phyloP scores from a whole-genome alignment of 306 rosid species.

The Datisca glomerata region DNA sequence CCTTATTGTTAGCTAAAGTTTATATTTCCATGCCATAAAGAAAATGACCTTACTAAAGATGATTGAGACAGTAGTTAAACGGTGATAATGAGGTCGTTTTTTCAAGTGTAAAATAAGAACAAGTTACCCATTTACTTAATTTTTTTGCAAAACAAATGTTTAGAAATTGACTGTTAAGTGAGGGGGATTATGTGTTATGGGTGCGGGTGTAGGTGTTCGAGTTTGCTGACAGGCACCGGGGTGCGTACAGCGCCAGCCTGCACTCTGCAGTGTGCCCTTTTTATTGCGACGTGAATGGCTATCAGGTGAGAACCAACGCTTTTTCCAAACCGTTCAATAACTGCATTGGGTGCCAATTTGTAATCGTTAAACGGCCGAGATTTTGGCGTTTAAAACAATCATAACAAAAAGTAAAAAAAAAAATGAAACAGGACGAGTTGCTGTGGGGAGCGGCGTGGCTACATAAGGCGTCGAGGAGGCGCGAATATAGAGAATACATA shows the following conservation, averaged over 20 bases:
- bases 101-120: no score
- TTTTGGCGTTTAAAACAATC: neutral
- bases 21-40: neutral
- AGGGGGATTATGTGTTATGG: no score
- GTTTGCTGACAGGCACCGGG: constrained; percentile 92
- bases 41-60: no score
- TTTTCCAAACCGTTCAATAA: constrained; percentile 23
- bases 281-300: constrained; percentile 88
- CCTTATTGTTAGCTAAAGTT: neutral
- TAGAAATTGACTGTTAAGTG: no score
- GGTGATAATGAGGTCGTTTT: no score
- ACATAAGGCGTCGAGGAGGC: constrained; percentile 89
- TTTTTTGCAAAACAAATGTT: no score
- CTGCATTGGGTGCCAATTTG: no score
- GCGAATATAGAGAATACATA: constrained; percentile 80
- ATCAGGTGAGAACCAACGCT: constrained; percentile 38
- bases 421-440: constrained; percentile 53
- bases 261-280: constrained; percentile 75
- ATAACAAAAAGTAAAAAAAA: neutral
- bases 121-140: no score
- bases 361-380: no score
- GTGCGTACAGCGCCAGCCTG: constrained; percentile 87
- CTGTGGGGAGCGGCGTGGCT: constrained; percentile 98
- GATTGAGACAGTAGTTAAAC: no score
- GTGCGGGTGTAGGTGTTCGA: constrained; percentile 54